phyloP scores from a whole-genome alignment of 2,329 filamentous ascomycete genomes.

The Aspergillus tanneri region DNA sequence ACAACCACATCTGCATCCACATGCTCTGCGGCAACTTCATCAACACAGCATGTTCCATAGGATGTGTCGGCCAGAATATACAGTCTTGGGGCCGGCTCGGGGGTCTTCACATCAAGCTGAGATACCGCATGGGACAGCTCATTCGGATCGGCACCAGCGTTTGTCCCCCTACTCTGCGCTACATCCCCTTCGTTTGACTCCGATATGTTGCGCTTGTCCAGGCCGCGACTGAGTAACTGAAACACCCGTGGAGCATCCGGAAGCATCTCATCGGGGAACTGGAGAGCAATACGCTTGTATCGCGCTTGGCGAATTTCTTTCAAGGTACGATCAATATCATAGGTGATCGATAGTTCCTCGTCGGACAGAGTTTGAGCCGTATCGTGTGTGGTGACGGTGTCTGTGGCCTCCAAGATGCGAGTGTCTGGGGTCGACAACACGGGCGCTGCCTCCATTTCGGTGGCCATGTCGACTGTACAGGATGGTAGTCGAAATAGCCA shows the following conservation, averaged over 20 bases:
- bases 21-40: conserved; percentile 95
- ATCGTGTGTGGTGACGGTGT: conserved; percentile 40
- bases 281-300: conserved; percentile 80
- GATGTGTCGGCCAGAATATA: conserved; percentile 94
- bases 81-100: conserved; percentile 48
- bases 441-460: conserved; percentile 49
- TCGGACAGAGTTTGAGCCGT: conserved; percentile 51
- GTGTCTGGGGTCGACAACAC: conserved; percentile 63
- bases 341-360: conserved; percentile 71
- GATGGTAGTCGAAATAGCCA: background rate
- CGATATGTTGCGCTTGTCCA: conserved; percentile 37
- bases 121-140: conserved; percentile 27
- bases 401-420: conserved; percentile 58
- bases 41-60: conserved; percentile 94
- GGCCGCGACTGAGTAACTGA: conserved; percentile 58
- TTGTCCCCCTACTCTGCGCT: conserved; percentile 16
- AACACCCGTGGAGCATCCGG: conserved; percentile 79
- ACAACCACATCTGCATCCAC: conserved; percentile 86
- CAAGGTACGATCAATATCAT: conserved; percentile 81
- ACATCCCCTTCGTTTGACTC: conserved; percentile 12
- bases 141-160: conserved; percentile 9
- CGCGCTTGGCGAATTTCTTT: conserved; percentile 68
- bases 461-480: conserved; percentile 23
- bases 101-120: conserved; percentile 25
- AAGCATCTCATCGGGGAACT: conserved; percentile 94